A percentile compares a stretch with the other conserved stretches of the same genome.
Conservation (phyloP, 2,329 filamentous ascomycete species). For the Amesomyces nigricolor region DNA sequence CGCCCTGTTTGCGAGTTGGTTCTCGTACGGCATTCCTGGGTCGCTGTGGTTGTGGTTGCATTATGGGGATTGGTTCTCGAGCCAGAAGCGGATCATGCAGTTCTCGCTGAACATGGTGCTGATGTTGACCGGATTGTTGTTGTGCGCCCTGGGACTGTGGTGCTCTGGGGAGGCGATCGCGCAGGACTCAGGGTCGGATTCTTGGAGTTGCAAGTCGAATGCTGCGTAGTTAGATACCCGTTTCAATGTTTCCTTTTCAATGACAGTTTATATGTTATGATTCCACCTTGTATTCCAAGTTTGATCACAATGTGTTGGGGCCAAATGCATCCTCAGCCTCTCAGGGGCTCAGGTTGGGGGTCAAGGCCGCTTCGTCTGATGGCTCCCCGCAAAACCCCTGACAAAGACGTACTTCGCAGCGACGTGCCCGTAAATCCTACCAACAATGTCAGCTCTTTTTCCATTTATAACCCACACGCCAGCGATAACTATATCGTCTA, state of each 20-base stretch:
- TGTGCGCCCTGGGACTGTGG: conserved; percentile 16
- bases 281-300: no score
- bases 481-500: conserved; percentile 63
- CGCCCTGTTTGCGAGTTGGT: conserved; percentile 62
- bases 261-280: not conserved
- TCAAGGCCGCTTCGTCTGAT: conserved; percentile 15
- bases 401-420: conserved; percentile 62
- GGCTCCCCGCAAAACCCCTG: conserved; percentile 55
- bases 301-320: no score
- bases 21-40: conserved; percentile 49
- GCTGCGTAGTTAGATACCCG: conserved; percentile 7
- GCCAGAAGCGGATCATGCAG: conserved; percentile 1
- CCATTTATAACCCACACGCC: conserved; percentile 50
- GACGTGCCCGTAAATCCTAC: conserved; percentile 57
- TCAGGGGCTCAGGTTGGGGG: no score
- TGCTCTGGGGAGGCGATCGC: conserved; percentile 17
- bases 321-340: no score
- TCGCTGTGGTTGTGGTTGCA: conserved; percentile 46
- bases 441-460: no score
- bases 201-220: conserved; percentile 16
- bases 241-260: not conserved
- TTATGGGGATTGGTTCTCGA: conserved; percentile 33
- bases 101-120: conserved; percentile 10
- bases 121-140: conserved; percentile 6
- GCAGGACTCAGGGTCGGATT: conserved; percentile 5